A percentile compares a stretch with the other conserved stretches of the same genome.
Conservation (phyloP, 2,329 filamentous ascomycete species). For the Exophiala sideris region DNA sequence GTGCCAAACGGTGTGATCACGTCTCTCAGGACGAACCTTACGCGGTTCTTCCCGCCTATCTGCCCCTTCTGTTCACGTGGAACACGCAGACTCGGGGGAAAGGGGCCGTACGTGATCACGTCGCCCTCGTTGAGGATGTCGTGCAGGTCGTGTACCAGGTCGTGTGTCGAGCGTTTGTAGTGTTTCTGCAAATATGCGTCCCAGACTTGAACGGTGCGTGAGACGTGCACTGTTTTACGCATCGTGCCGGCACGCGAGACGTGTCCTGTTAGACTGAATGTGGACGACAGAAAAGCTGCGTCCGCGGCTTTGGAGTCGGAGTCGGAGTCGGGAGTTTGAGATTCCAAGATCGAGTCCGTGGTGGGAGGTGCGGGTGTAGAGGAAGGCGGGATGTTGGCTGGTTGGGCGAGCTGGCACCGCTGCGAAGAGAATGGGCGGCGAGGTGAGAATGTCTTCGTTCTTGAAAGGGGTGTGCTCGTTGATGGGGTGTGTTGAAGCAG, state of each 20-base stretch:
- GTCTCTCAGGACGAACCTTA: conserved; percentile 19
- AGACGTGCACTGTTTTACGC: conserved; percentile 20
- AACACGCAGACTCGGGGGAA: conserved; percentile 12
- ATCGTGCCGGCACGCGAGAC: conserved; percentile 19
- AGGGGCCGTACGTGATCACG: conserved; percentile 21
- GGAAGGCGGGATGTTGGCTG: background rate
- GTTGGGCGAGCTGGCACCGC: background rate
- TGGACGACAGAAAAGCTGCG: conserved; percentile 1
- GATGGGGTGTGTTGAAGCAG: background rate
- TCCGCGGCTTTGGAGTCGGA: background rate
- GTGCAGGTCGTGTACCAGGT: conserved; percentile 26
- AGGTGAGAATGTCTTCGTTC: background rate
- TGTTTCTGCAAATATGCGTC: conserved; percentile 24
- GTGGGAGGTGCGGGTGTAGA: background rate
- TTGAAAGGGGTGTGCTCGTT: background rate
- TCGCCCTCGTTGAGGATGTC: conserved; percentile 26
- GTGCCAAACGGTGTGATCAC: conserved; percentile 26
- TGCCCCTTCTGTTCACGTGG: conserved; percentile 11
- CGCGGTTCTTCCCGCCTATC: conserved; percentile 10
- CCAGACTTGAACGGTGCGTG: conserved; percentile 17
- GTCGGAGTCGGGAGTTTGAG: background rate
- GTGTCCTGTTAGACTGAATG: conserved; percentile 5
- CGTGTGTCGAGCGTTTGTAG: conserved; percentile 19
- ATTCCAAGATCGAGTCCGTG: background rate
- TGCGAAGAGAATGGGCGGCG: background rate